phyloP scores from a whole-genome alignment of 176 grass and related monocot genomes.

The Avena insularis region DNA sequence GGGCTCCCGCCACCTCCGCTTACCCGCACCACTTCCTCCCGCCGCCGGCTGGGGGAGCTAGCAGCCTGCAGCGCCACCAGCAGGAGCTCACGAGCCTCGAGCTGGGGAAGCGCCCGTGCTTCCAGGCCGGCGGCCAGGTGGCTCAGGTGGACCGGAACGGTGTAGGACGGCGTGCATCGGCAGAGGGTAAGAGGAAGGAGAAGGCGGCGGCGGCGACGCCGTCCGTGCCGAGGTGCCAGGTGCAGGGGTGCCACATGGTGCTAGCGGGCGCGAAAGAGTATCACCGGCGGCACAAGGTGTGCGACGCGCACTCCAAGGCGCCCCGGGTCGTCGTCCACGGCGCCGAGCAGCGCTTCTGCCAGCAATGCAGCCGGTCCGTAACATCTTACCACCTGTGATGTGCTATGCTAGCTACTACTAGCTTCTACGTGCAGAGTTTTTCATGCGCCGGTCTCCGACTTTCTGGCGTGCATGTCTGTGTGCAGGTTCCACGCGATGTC shows the following conservation, averaged over 20 bases:
- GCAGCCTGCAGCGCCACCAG: slow-evolving; percentile 42
- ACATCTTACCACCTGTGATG: neutral
- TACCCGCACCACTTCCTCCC: slow-evolving; percentile 34
- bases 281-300: slow-evolving; percentile 90
- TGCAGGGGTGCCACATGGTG: slow-evolving; percentile 64
- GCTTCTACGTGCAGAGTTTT: neutral
- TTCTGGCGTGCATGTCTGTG: neutral
- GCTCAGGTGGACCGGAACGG: slow-evolving; percentile 12
- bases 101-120: slow-evolving; percentile 68
- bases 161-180: neutral
- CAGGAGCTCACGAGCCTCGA: slow-evolving; percentile 66
- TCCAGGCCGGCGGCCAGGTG: slow-evolving; percentile 9
- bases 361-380: slow-evolving; percentile 88
- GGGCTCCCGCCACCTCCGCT: slow-evolving; percentile 3
- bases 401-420: neutral
- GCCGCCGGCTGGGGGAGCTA: neutral
- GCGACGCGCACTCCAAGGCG: slow-evolving; percentile 81
- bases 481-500: slow-evolving; percentile 77
- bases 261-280: slow-evolving; percentile 70
- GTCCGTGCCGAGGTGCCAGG: slow-evolving; percentile 65
- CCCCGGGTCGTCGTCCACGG: slow-evolving; percentile 71
- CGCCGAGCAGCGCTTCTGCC: slow-evolving; percentile 88
- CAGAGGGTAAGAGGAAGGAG: slow-evolving; percentile 57
- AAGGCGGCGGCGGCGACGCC: slow-evolving; percentile 10
- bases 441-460: neutral